These are phyloP conservation scores for Cercis canadensis DNA, from an alignment of 306 rosid species.

Conservation along the genomic window DNA sequence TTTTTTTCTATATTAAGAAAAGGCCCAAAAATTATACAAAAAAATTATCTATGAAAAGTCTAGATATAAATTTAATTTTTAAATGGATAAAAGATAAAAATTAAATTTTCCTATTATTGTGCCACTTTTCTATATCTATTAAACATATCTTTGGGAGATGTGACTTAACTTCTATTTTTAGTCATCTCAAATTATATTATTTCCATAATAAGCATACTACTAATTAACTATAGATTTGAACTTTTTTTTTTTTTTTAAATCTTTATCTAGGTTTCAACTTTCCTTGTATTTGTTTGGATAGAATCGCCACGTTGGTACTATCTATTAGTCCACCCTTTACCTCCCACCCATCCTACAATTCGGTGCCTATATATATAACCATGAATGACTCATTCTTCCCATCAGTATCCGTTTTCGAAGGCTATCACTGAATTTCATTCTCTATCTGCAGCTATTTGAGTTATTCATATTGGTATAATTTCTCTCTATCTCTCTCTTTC, in stretches of 20 bases:
- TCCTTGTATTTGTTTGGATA: conserved; percentile 51
- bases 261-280: neutral
- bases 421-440: conserved; percentile 29
- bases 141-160: too few species aligned
- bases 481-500: neutral
- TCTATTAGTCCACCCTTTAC: neutral
- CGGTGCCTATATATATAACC: conserved; percentile 19
- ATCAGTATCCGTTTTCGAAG: conserved; percentile 38
- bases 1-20: too few species aligned
- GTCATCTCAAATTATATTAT: too few species aligned
- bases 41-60: too few species aligned
- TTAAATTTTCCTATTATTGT: too few species aligned
- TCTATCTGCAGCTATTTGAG: conserved; percentile 17
- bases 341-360: neutral
- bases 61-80: too few species aligned
- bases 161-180: too few species aligned
- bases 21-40: too few species aligned
- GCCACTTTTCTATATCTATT: too few species aligned
- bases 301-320: conserved; percentile 55
- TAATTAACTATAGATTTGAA: too few species aligned
- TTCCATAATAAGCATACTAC: too few species aligned
- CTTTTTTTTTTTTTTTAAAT: neutral
- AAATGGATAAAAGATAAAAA: too few species aligned
- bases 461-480: conserved; percentile 34
- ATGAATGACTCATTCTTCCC: neutral